Base-by-base conservation (phyloP, 352 stramenopile species). In the Globisporangium echinulatum region DNA sequence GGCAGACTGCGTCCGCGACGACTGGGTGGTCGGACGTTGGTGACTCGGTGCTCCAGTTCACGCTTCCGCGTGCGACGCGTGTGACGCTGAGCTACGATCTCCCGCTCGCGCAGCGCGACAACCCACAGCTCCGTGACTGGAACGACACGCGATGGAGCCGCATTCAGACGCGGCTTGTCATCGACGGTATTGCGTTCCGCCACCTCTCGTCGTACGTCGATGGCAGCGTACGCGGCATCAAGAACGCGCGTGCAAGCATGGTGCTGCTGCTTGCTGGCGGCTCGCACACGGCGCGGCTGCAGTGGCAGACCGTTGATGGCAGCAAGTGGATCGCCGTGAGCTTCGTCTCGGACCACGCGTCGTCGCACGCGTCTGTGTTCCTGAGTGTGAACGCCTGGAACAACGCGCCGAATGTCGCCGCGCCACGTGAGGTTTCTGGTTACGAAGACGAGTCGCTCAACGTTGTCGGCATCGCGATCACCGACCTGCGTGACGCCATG, bases 251-350 rank as follows among this genome's bases (percentile, higher is more conserved):
- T 56, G 83, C 83, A 14, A 90, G 61, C 43, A 89, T 92, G 73
- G 68, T 87, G 40, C 49, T 92, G 0, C 67, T 70, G 1, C 66
- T 92, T 0, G 67, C 70, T 52, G 77, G 66, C 17, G 83, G 83
- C 6, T 83, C 63, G 6, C 83, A 92, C 61, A 83, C 72, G 39
- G 73, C 71, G 13, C 75, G 80, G 49, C 54, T 92, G 2, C 83
- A 90, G 52, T 92, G 83, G 83, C 72, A 92, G 67, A 90, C 88
- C 37, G 70, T 90, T 0, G 80, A 89, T 52, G 77, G 77, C 15
- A 87, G 56, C 56, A 70, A 74, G 38, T 92, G 82, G 82, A 72
- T 62, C 33, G 70, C 74, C 7, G 82, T 92, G 33, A 88, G 71
- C 38, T 89, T 89, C 61, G 74, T 92, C 50, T 88, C 79, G 0